A percentile compares a stretch with the other conserved stretches of the same genome.
phyloP scores from a whole-genome alignment of 352 stramenopile genomes.

The Phytophthora fragariaefolia region DNA sequence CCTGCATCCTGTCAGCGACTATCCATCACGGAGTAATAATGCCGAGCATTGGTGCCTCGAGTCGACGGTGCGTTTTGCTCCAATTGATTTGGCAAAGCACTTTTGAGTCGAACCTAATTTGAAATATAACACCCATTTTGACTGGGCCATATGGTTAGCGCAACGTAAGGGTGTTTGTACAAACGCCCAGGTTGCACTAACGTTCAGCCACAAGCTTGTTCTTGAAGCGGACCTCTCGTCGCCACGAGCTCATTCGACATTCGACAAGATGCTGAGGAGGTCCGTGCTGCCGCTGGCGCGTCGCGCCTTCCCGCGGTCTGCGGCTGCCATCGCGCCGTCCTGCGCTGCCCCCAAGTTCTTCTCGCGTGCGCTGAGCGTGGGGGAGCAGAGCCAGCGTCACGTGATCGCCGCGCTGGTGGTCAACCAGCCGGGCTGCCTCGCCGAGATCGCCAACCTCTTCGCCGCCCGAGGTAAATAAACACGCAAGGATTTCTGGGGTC shows the following conservation, averaged over 20 bases:
- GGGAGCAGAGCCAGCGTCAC: conserved; percentile 64
- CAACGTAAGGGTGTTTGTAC: too few species aligned
- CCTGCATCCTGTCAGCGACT: too few species aligned
- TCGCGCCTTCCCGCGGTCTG: conserved; percentile 28
- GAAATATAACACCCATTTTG: too few species aligned
- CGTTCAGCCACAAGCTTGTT: too few species aligned
- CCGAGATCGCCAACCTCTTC: conserved; percentile 89
- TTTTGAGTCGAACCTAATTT: too few species aligned
- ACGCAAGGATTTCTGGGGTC: neutral
- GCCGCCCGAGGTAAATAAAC: conserved; percentile 62
- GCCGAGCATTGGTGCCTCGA: too few species aligned
- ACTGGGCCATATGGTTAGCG: too few species aligned
- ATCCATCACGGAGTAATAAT: too few species aligned
- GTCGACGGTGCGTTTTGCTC: too few species aligned
- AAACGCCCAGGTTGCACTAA: too few species aligned
- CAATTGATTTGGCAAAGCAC: too few species aligned
- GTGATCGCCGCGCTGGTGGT: conserved; percentile 87
- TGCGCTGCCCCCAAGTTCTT: conserved; percentile 19
- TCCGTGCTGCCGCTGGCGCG: conserved; percentile 39
- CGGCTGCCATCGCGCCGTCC: conserved; percentile 14
- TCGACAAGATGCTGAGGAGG: conserved; percentile 43
- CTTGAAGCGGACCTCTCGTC: too few species aligned
- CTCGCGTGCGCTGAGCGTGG: conserved; percentile 47
- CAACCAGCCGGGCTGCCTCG: conserved; percentile 86
- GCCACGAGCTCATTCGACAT: conserved; percentile 37